These are phyloP conservation scores for Polytrichum formosum DNA, from an alignment of 225 moss, liverwort and hornwort species.

Conservation along the genomic window DNA sequence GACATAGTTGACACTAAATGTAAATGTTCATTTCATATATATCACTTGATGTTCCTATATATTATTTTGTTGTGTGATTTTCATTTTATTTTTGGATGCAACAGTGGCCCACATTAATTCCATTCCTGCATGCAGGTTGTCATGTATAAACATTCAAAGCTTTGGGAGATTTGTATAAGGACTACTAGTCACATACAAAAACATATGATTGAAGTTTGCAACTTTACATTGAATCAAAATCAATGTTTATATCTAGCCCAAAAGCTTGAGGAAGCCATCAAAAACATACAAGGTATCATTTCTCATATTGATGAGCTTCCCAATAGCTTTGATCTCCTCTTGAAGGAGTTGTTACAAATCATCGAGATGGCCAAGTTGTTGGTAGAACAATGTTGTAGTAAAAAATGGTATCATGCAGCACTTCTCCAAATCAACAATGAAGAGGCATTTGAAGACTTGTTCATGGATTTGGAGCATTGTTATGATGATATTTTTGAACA, in stretches of 20 bases:
- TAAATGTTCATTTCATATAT: too few relatives aligned
- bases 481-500: constrained; percentile 9
- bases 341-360: constrained; percentile 8
- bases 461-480: constrained; percentile 6
- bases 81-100: too few relatives aligned
- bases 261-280: background rate
- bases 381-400: constrained; percentile 5
- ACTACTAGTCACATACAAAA: background rate
- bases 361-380: constrained; percentile 12
- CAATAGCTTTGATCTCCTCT: background rate
- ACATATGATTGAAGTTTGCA: background rate
- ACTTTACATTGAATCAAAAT: background rate
- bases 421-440: constrained; percentile 14
- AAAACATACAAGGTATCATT: background rate
- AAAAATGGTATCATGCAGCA: constrained; percentile 9
- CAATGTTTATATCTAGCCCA: background rate
- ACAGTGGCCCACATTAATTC: too few relatives aligned
- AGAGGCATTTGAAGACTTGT: constrained; percentile 16
- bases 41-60: too few relatives aligned
- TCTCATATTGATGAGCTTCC: background rate
- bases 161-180: background rate
- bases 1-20: too few relatives aligned
- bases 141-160: background rate
- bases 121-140: too few relatives aligned
- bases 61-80: too few relatives aligned